Base-by-base conservation (phyloP, 2,329 filamentous ascomycete species). In the Aaosphaeria arxii region DNA sequence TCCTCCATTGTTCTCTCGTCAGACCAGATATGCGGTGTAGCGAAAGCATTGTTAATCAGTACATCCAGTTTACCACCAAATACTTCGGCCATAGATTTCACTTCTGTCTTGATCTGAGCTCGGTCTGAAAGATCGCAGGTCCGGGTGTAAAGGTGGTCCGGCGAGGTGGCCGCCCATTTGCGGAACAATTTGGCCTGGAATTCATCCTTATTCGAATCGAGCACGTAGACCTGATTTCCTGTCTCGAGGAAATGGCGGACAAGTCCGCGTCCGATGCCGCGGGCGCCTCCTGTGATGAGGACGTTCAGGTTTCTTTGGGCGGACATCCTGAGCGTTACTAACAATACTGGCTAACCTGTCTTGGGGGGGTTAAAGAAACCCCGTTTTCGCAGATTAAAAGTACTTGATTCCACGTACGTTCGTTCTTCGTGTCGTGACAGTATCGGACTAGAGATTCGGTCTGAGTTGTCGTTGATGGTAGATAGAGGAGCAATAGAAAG, bases 241-340 rank as follows among this genome's bases (percentile, higher is more conserved):
- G 59, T 52, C 13, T 61, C 51, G 17, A 73, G 63, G 42, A 77
- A 72, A 40, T 72, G 69, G 7, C 74, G 71, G 40, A 73, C 71
- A 11, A 77, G 62, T 32, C 69, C 71, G 36, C 75, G 69, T 28
- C 76, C 74, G 40, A 78, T 77, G 29, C 75, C 76, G 30, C 71
- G 67, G 4, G 72, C 73, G 43, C 69, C 74, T 30, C 74, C 74
- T n/a, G 69, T 71, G 40, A 74, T 62, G 44, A 74, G 58, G 9
- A 67, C 56, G n/a, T 63, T 64, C 11, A 68, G 47, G 11, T 7
- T 9, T 40, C 39, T n/a, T 9, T 40, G 11, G 9, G 7, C 39
- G 7, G 39, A 9, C 39, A 40, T 40, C 17, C n/a, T 9, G 33
- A 36, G 33, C 33, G 33, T 36, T 36, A 24, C 17, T 24, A 24